A percentile compares a stretch with the other conserved stretches of the same genome.
phyloP scores from a whole-genome alignment of 2,329 filamentous ascomycete species.

The Pseudogymnoascus sp. region DNA sequence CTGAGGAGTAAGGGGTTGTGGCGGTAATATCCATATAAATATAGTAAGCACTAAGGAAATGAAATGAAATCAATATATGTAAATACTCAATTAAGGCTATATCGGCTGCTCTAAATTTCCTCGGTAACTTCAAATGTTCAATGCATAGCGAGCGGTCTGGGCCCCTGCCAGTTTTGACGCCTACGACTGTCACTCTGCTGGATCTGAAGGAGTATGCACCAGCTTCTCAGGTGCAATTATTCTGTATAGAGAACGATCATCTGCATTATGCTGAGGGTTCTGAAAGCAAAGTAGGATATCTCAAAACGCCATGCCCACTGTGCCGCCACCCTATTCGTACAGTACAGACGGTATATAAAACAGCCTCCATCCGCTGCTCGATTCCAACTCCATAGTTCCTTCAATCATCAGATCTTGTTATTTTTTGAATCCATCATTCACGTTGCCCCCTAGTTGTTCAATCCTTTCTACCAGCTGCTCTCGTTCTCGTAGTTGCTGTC shows the following conservation, averaged over 20 bases:
- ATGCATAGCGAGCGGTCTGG: neutral
- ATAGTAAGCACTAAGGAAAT: neutral
- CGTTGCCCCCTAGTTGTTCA: constrained; percentile 42
- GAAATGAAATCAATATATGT: neutral
- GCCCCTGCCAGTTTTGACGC: neutral
- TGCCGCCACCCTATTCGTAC: neutral
- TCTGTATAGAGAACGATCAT: neutral
- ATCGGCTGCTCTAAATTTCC: neutral
- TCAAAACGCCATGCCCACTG: constrained; percentile 1
- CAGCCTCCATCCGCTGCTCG: neutral
- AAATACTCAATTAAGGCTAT: neutral
- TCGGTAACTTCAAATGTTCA: neutral
- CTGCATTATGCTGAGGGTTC: neutral
- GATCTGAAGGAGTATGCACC: neutral
- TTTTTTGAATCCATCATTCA: constrained; percentile 27
- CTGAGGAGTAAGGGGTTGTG: constrained; percentile 16
- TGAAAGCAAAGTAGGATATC: constrained; percentile 1
- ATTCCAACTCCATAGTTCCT: neutral
- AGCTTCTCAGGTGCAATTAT: neutral
- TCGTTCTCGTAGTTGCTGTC: constrained; percentile 43
- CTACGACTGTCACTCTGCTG: neutral
- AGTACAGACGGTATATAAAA: neutral
- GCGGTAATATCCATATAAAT: neutral
- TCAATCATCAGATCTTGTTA: neutral
- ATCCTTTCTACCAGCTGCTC: constrained; percentile 42